A percentile compares a stretch with the other conserved stretches of the same genome.
These are phyloP conservation scores for Nidularia sp. DNA, from an alignment of 768 basidiomycete genomes.

Conservation along the genomic window DNA sequence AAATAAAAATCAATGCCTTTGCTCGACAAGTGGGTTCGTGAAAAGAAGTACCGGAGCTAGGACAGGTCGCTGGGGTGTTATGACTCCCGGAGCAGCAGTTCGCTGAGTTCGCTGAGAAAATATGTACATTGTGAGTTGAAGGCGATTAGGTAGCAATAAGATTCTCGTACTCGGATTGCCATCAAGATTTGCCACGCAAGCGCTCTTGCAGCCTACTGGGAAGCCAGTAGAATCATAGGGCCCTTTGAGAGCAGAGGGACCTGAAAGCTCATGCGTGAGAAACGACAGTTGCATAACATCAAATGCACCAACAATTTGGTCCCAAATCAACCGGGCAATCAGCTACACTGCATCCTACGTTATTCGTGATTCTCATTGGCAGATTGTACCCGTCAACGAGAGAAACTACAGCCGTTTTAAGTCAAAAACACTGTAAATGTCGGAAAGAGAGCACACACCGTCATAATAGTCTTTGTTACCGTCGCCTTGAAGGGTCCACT, in stretches of 20 bases:
- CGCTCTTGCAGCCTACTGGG: slow-evolving; percentile 58
- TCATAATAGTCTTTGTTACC: slow-evolving; percentile 55
- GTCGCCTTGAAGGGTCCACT: slow-evolving; percentile 52
- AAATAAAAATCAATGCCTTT: too few relatives aligned
- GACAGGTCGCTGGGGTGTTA: slow-evolving; percentile 50
- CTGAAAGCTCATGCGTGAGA: slow-evolving; percentile 17
- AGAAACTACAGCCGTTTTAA: slow-evolving; percentile 38
- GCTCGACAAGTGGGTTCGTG: neutral
- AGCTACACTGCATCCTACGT: slow-evolving; percentile 48
- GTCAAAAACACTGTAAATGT: neutral
- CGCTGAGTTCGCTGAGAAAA: slow-evolving; percentile 41
- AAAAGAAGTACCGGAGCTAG: slow-evolving; percentile 30
- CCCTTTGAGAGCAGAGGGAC: slow-evolving; percentile 46
- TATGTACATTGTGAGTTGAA: neutral
- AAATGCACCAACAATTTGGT: slow-evolving; percentile 41
- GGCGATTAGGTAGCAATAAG: neutral
- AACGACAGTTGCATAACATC: neutral
- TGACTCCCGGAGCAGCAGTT: slow-evolving; percentile 62
- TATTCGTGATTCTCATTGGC: slow-evolving; percentile 54
- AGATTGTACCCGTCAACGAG: slow-evolving; percentile 67
- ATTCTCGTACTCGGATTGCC: slow-evolving; percentile 30
- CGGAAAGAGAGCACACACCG: slow-evolving; percentile 27
- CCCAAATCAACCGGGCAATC: slow-evolving; percentile 61
- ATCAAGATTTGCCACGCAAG: slow-evolving; percentile 42
- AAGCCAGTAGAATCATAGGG: slow-evolving; percentile 50